phyloP scores from a whole-genome alignment of 805 yeast genomes.

The Saturnispora besseyi region DNA sequence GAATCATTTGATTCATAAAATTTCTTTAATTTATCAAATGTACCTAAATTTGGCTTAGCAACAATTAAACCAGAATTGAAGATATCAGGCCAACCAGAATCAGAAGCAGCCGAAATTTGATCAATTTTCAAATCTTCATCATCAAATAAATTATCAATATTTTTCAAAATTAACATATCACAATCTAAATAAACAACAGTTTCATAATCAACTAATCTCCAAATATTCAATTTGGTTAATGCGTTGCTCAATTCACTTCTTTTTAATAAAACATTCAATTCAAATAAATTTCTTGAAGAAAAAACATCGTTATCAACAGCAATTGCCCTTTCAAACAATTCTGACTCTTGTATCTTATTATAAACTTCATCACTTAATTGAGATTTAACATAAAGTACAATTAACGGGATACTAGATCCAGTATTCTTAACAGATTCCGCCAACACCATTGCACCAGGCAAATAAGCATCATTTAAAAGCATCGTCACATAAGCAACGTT shows the following conservation, averaged over 20 bases:
- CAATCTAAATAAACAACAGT: conserved; percentile 53
- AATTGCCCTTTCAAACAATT: conserved; percentile 15
- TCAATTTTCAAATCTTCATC: conserved; percentile 12
- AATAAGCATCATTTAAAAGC: conserved; percentile 27
- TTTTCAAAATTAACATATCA: conserved; percentile 39
- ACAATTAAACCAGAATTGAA: conserved; percentile 76
- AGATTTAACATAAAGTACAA: conserved; percentile 16
- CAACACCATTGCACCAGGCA: conserved; percentile 31
- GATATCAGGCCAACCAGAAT: conserved; percentile 87
- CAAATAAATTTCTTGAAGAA: conserved; percentile 14
- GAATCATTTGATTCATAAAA: conserved; percentile 24
- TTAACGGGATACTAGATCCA: conserved; percentile 15
- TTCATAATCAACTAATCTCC: conserved; percentile 37
- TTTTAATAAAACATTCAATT: conserved; percentile 18
- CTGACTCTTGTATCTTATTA: conserved; percentile 9
- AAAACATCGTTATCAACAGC: conserved; percentile 20
- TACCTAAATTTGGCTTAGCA: conserved; percentile 40
- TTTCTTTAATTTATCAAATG: conserved; percentile 33
- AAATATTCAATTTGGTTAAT: conserved; percentile 47
- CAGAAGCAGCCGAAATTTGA: conserved; percentile 54
- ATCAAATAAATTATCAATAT: conserved; percentile 24
- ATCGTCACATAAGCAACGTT: conserved; percentile 26
- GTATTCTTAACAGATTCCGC: conserved; percentile 21
- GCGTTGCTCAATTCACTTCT: conserved; percentile 29
- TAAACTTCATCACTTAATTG: conserved; percentile 10